These are phyloP conservation scores for Gautieria morchelliformis DNA, from an alignment of 768 basidiomycete species.

Conservation along the genomic window DNA sequence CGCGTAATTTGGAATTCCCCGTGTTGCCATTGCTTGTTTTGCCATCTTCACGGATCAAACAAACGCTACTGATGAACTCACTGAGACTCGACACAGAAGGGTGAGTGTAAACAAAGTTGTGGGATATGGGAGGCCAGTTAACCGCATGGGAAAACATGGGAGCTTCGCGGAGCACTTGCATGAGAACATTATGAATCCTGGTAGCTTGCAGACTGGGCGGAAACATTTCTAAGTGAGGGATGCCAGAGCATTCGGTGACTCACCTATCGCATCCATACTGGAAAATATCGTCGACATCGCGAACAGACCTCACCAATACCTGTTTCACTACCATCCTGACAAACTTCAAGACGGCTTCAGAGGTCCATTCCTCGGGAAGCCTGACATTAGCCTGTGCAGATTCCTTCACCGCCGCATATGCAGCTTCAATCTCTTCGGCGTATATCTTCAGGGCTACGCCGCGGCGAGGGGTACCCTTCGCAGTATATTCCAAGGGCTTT, in stretches of 20 bases:
- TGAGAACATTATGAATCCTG: conserved; percentile 5
- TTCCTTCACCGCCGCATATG: conserved; percentile 1
- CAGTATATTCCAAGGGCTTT: background rate
- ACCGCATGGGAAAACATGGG: background rate
- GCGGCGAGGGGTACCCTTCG: background rate
- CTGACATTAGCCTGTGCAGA: conserved; percentile 3
- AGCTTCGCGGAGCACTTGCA: background rate
- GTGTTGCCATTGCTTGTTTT: background rate
- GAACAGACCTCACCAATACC: background rate
- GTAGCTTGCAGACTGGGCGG: conserved; percentile 9
- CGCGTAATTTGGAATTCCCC: background rate
- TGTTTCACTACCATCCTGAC: conserved; percentile 8
- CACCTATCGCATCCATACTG: conserved; percentile 11
- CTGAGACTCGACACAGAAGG: conserved; percentile 22
- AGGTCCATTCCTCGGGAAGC: conserved; percentile 4
- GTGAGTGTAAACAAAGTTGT: conserved; percentile 28
- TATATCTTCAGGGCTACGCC: background rate
- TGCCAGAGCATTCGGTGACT: background rate
- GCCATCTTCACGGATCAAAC: background rate
- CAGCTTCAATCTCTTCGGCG: conserved; percentile 6
- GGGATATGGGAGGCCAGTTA: conserved; percentile 10
- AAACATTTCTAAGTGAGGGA: background rate
- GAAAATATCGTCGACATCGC: conserved; percentile 11
- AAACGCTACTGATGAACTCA: background rate
- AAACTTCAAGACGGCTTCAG: background rate